Base-by-base conservation (phyloP, 2,329 filamentous ascomycete genomes). In the Neopestalotiopsis rosae region DNA sequence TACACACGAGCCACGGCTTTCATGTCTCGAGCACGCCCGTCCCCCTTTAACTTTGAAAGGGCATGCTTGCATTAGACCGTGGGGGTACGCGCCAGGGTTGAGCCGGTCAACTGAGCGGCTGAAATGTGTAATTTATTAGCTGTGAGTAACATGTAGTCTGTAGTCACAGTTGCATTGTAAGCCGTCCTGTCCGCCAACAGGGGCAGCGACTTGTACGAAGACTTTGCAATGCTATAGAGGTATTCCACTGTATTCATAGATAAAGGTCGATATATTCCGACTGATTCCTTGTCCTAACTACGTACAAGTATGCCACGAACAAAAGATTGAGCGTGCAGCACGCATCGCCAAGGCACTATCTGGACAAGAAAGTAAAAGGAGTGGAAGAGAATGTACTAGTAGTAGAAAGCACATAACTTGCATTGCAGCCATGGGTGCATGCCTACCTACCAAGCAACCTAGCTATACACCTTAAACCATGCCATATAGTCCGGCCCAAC, bases 41-140 rank as follows among this genome's bases (percentile, higher is more conserved):
- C 17, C 17, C 20, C 56, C 24, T 24, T 38, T 38, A 38, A 38
- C 34, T 38, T 38, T 38, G 34, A 30, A 59, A 14, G 45, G 6
- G 20, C 17, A 52, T 52, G 45, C 45, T 38, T 59, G 57, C 57
- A 59, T 59, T 59, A 59, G 57, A 30, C 57, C 24, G 28, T 59
- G 57, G 57, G 57, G 57, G 57, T 28, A 34, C 57, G 34, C 9
- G 17, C 45, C 45, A 52, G 30, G 57, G 24, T 59, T 10, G 30
- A 24, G 13, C 24, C 20, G 24, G 45, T 52, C 57, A 28, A 34
- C 6, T 38, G 30, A 30, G 30, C 30, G 57, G 30, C 57, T 59
- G 30, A 59, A 14, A 14, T 59, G 13, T 59, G 9, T 59, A 34
- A 14, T 24, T 59, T 30, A 13, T 59, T 30, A 13, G 14, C 57